Base-by-base conservation (phyloP, 805 yeast genomes). In the Sugiyamaella qingdaonensis region DNA sequence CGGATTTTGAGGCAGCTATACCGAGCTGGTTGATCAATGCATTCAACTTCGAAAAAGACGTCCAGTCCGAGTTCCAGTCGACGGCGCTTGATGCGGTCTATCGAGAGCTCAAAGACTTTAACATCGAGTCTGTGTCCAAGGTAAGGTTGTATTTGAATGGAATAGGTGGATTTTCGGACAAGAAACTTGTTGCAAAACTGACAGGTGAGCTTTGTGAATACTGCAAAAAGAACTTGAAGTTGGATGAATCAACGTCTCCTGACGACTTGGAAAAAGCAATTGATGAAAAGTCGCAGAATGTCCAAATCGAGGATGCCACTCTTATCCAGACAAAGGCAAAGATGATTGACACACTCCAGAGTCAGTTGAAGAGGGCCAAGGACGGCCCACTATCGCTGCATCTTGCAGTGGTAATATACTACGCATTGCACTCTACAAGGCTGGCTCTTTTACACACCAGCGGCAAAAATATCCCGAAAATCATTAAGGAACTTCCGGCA, bases 401-500 rank as follows among this genome's bases (percentile, higher is more conserved):
- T 39, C 44, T 64, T 29, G 66, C 69, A 1, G 54, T 58, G 2
- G 54, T 58, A 5, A 48, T 61, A 4, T 53, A 52, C 36, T 62
- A 62, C 37, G 57, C 64, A 2, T 16, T 21, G 4, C 29, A n/a
- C 10, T 21, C 36, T n/a, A 47, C 55, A 16, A 45, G 51, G 4
- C 53, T 57, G 8, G 65, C 64, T 1, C 35, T 59, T 10, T 54
- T 67, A 18, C 54, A 60, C 19, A 52, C 64, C 27, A 46, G 60
- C 4, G 69, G 71, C 13, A 66, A 65, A 49, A 55, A 58, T 16
- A 62, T 65, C 18, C 69, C 70, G 5, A 63, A 63, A 33, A 42
- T 67, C 2, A 55, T 67, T 41, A 62, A 62, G 46, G 55, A 48
- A 18, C 56, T 62, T 47, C 56, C 31, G 48, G 27, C 43, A 10